Base-by-base conservation (phyloP, 2,329 filamentous ascomycete genomes). In the Sporothrix curviconia region DNA sequence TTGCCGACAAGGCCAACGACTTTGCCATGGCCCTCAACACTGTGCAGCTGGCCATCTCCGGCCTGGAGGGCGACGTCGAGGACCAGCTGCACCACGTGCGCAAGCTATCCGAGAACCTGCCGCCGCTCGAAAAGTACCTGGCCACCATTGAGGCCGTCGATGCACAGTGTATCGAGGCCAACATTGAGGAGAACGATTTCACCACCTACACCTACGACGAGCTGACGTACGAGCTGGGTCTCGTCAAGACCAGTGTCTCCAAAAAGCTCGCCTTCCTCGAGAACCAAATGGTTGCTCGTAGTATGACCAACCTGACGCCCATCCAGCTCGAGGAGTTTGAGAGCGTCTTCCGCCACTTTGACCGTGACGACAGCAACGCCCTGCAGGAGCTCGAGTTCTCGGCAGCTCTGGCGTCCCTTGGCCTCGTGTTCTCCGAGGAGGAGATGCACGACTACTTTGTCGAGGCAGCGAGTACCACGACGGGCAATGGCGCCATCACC, bases 191-290 rank as follows among this genome's bases (percentile, higher is more conserved):
- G 68, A 99, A 99, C 72, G 94, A 99, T 75, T 97, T 94, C 71
- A 99, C 94, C n/a, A 97, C 92, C 8, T 97, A 97, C 74, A 96
- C 92, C 9, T 94, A 97, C 70, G 94, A 99, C 69, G 94, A 99
- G 73, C 80, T 99, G 42, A 85, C 85, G 60, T 99, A 99, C 74
- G 94, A 99, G 73, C 80, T 97, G 59, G 86, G 90, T 15, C 80
- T 99, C 30, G 94, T 97, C 58, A 92, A 91, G 69, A 87, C 89
- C 30, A 94, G 89, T 11, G 92, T 97, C 28, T 87, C 91, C 63
- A 99, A 97, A 78, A 99, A 99, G 74, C 82, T 97, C 57, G 87
- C 89, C 43, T 99, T 99, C 76, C 78, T 99, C 56, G 92, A 99
- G 69, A 99, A 99, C 74, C 94, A 99, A 73, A 95, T 96, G 80